Evolutionary conservation across 768 basidiomycete genomes (phyloP), one percentile per base, ranked within the genome.

Genomic region (Serendipita sp.): DNA sequence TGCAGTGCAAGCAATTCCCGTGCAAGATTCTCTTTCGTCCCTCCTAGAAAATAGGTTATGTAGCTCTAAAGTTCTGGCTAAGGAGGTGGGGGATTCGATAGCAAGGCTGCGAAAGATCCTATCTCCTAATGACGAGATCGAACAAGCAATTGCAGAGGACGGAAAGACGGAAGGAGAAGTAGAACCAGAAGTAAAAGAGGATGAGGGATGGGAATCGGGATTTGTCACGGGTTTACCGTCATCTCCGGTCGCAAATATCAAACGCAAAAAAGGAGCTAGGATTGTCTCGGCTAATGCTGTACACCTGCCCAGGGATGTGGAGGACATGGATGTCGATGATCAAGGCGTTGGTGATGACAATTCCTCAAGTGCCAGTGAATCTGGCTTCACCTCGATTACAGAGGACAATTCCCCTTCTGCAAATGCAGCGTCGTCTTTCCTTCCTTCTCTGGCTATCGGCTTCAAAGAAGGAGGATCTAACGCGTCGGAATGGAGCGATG

Each of bases 361-460:
- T 23, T 23, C 23, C 23, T 23, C 23, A 23, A 23, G 23, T 23
- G 23, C 23, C 23, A 23, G 23, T 23, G 23, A 23, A 23, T 23
- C 23, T 23, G 23, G 23, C 23, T 23, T 23, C 23, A 23, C 23
- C 23, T 23, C 23, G 23, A 23, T 23, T 23, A 23, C 23, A 23
- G 23, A 23, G 23, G 23, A 23, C 23, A 23, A 23, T 23, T 23
- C 23, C 23, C 23, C 23, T 23, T 23, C 23, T 23, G 23, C 23
- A 23, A 23, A 23, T 23, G 23, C 23, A 23, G 23, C 23, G 68
- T 79, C 85, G 64, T 79, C 83, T 0, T 99, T 97, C 75, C 78
- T 98, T 1, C 95, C 96, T 29, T 88, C 90, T 2, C 82, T 98
- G 29, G 80, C 90, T 0, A 83, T 87, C 11, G 95, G 94, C 1